Percentiles rank a stretch among this genome's conserved stretches.
These are phyloP conservation scores for Hibiscus tridactylites DNA, from an alignment of 345 rosid genomes.

Conservation along the genomic window DNA sequence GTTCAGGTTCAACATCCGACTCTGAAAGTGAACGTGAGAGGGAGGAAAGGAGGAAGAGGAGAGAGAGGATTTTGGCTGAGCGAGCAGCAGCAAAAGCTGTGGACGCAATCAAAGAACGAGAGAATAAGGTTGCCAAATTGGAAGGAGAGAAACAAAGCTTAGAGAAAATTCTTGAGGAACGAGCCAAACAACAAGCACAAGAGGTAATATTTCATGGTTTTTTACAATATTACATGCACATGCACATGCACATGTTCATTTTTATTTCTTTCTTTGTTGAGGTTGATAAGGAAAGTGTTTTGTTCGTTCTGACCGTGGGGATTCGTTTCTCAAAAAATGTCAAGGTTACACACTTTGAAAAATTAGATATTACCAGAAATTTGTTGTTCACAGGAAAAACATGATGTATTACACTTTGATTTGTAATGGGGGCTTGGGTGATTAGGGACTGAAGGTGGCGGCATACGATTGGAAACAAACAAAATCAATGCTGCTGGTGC, in stretches of 20 bases:
- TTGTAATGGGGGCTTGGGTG: background rate
- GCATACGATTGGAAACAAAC: background rate
- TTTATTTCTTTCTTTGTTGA: background rate
- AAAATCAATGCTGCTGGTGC: background rate
- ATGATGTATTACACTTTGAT: background rate
- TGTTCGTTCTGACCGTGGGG: background rate
- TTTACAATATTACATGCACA: conserved; percentile 1
- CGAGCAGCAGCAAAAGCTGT: conserved; percentile 70
- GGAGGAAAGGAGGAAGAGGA: conserved; percentile 63
- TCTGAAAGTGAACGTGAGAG: conserved; percentile 75
- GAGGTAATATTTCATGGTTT: conserved; percentile 45
- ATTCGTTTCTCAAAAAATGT: background rate
- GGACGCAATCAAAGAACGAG: conserved; percentile 69
- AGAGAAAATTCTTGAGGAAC: conserved; percentile 90
- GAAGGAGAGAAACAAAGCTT: conserved; percentile 94
- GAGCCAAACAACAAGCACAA: conserved; percentile 84
- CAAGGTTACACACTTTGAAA: background rate
- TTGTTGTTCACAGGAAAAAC: background rate
- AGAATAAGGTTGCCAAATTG: conserved; percentile 75
- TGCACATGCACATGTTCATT: background rate
- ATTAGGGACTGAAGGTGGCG: background rate
- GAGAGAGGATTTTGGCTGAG: conserved; percentile 70
- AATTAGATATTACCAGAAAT: background rate
- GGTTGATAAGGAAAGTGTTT: background rate
- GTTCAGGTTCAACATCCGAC: conserved; percentile 66